A percentile compares a stretch with the other conserved stretches of the same genome.
Evolutionary conservation across 1,284 basidiomycete species (phyloP).

Genomic region (Boletus smithii): DNA sequence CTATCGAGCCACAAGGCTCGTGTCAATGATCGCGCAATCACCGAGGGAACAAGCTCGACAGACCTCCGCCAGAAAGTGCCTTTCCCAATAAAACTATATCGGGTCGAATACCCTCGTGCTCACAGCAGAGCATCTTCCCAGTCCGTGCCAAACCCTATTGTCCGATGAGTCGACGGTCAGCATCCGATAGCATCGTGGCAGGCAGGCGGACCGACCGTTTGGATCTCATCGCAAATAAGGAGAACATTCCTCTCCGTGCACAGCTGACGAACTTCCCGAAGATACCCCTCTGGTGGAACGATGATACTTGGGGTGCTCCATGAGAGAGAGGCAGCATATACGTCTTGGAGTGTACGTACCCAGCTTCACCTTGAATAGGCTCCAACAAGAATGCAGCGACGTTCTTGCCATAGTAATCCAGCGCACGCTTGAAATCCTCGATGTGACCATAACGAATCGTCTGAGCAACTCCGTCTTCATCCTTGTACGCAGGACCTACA

Average conservation of each 20-base stretch:
- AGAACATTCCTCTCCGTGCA: constrained; percentile 95
- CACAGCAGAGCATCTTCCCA: constrained; percentile 84
- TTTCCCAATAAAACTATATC: constrained; percentile 95
- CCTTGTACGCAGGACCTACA: constrained; percentile 76
- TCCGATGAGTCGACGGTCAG: constrained; percentile 2
- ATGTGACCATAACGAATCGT: constrained; percentile 81
- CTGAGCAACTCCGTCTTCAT: constrained; percentile 45
- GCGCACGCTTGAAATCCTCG: constrained; percentile 78
- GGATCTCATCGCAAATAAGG: constrained; percentile 96
- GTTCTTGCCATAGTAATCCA: constrained; percentile 80
- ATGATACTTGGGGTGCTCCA: constrained; percentile 62
- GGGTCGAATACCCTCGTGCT: constrained; percentile 87
- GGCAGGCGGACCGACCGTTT: constrained; percentile 59
- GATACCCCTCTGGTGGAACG: constrained; percentile 89
- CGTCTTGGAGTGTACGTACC: constrained; percentile 50
- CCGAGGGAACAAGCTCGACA: constrained; percentile 22
- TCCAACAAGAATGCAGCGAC: constrained; percentile 95
- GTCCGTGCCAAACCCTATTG: constrained; percentile 76
- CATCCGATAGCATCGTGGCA: background rate
- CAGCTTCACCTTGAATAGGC: constrained; percentile 98
- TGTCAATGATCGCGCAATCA: constrained; percentile 12
- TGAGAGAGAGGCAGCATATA: constrained; percentile 5
- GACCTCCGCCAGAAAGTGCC: constrained; percentile 90
- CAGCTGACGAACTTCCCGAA: constrained; percentile 71
- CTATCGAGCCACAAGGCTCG: constrained; percentile 36